Conservation (phyloP, 192 early-diverging fungal genomes). For the Coemansia furcata region DNA sequence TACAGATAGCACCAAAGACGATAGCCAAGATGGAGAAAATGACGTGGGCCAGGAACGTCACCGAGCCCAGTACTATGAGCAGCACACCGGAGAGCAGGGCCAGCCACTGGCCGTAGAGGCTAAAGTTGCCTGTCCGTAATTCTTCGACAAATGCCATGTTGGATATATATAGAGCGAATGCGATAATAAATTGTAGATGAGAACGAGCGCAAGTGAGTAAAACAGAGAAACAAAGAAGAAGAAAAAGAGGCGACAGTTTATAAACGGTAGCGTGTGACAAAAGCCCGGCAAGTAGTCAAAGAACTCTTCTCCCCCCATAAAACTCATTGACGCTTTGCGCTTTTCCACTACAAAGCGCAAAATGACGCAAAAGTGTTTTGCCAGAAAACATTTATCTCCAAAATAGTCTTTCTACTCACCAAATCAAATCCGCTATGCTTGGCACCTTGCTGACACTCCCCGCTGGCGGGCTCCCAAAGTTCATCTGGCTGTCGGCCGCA, state of each 20-base stretch:
- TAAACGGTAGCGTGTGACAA: not conserved
- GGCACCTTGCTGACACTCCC: slow-evolving; percentile 38
- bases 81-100: slow-evolving; percentile 49
- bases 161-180: not conserved
- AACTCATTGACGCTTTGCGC: not conserved
- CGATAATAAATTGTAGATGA: not conserved
- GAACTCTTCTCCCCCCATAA: not conserved
- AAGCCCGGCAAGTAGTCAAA: not conserved
- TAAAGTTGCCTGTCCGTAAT: slow-evolving; percentile 46
- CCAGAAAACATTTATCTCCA: not conserved
- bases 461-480: slow-evolving; percentile 60
- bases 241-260: not conserved
- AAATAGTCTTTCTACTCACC: not conserved
- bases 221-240: not conserved
- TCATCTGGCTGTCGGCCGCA: slow-evolving; percentile 70
- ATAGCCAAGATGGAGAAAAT: slow-evolving; percentile 53
- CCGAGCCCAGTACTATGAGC: slow-evolving; percentile 46
- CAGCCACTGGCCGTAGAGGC: slow-evolving; percentile 43
- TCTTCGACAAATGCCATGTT: slow-evolving; percentile 47
- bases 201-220: not conserved
- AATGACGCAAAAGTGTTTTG: not conserved
- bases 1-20: slow-evolving; percentile 48
- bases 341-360: not conserved
- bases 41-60: slow-evolving; percentile 44
- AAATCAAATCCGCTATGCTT: slow-evolving; percentile 15